Evolutionary conservation across 1,139 yeast genomes (phyloP), one percentile per base, ranked within the genome.

Genomic region (Taiozyma sp.): DNA sequence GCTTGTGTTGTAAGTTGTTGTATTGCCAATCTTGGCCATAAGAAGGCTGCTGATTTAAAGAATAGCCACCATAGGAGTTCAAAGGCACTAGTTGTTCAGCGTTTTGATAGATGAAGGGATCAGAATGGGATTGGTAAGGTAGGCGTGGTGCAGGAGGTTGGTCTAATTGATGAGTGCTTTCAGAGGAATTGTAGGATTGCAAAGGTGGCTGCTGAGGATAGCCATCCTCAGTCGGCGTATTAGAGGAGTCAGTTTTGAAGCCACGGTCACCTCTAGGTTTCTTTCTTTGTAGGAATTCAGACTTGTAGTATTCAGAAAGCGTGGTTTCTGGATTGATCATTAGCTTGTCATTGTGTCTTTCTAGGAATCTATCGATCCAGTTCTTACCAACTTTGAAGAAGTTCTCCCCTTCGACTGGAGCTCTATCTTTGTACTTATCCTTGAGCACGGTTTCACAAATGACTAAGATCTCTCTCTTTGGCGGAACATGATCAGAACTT

Each of bases 321-420:
- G 64, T 57, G 3, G 58, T 53, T 8, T 52, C 49, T 7, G 49
- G 46, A 43, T 53, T 53, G 14, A 62, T 53, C 60, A 59, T 60
- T 39, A 62, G 46, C 41, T 55, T 53, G 42, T 59, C 55, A 50
- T 60, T 61, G 45, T 62, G 65, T 45, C 65, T 59, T 41, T 62
- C 65, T 16, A 62, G 43, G 43, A 62, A 62, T 30, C 65, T 49
- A 42, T 62, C 65, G 36, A 62, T 58, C 65, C 65, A 62, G 41
- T 62, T 62, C 49, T 62, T 62, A 7, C 65, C 65, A 32, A 62
- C 65, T 45, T 58, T 60, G 46, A 59, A 54, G 46, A 55, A 53
- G n/a, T 52, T 47, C 30, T 55, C 60, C 22, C 48, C 50, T 16
- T 51, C 52, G 13, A 22, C 22, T 3, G 53, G 49, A 22, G 54